Evolutionary conservation across 2,329 filamentous ascomycete genomes (phyloP).

Genomic region (Aureobasidium sp.): DNA sequence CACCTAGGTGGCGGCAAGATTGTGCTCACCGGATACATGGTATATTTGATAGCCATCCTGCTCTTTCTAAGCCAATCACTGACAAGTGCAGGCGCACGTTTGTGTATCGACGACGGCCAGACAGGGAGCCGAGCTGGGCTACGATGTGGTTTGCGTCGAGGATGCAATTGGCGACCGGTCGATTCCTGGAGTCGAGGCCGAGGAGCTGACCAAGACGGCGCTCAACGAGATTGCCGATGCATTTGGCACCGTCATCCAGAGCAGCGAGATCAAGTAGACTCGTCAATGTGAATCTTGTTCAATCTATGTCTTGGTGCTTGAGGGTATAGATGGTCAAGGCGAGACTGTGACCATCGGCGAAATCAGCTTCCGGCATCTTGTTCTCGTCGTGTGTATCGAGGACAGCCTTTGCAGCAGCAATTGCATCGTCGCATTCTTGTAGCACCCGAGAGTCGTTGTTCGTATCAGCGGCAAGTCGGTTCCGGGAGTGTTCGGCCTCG

Average conservation of each 20-base stretch:
- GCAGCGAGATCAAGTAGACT: slow-evolving; percentile 39
- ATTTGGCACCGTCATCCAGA: slow-evolving; percentile 55
- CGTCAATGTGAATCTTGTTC: not conserved
- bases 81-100: slow-evolving; percentile 50
- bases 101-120: slow-evolving; percentile 58
- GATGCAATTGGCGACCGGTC: slow-evolving; percentile 61
- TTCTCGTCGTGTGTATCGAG: slow-evolving; percentile 4
- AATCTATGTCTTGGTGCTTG: slow-evolving; percentile 9
- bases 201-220: slow-evolving; percentile 47
- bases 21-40: slow-evolving; percentile 55
- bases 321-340: slow-evolving; percentile 6
- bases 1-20: slow-evolving; percentile 54
- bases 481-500: not conserved
- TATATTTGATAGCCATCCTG: slow-evolving; percentile 6
- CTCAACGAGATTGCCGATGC: slow-evolving; percentile 56
- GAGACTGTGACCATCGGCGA: slow-evolving; percentile 8
- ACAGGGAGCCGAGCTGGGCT: slow-evolving; percentile 53
- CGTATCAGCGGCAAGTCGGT: not conserved
- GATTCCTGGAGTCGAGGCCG: slow-evolving; percentile 55
- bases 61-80: not conserved
- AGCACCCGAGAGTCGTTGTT: not conserved
- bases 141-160: slow-evolving; percentile 54
- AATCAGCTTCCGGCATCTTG: slow-evolving; percentile 8
- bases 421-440: not conserved
- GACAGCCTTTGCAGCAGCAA: slow-evolving; percentile 3